Conservation (phyloP, 805 yeast genomes). For the Sugiyamaella smithiae region DNA sequence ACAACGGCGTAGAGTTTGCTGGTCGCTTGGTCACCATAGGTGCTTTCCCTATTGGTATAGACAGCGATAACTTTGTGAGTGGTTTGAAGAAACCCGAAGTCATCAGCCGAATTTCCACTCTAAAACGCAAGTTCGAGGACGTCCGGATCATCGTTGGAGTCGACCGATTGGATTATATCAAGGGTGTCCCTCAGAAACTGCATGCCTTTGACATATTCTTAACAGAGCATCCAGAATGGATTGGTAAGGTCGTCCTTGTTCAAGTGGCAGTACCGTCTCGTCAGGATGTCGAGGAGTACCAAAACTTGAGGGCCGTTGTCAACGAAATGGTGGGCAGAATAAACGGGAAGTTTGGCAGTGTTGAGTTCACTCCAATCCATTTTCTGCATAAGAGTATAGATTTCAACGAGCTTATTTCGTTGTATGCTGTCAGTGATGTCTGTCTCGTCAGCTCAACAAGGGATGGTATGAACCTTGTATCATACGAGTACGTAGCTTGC, state of each 20-base stretch:
- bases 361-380: conserved; percentile 96
- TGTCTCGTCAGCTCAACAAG: conserved; percentile 92
- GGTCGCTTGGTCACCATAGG: conserved; percentile 82
- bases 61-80: conserved; percentile 82
- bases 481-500: conserved; percentile 95
- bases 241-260: conserved; percentile 91
- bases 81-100: conserved; percentile 69
- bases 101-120: conserved; percentile 57
- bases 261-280: conserved; percentile 98
- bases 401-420: conserved; percentile 85
- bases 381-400: conserved; percentile 90
- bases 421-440: conserved; percentile 82
- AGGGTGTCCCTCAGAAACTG: conserved; percentile 96
- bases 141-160: conserved; percentile 92
- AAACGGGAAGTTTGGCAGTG: conserved; percentile 93
- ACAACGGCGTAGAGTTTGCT: conserved; percentile 77
- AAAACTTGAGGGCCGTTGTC: conserved; percentile 85
- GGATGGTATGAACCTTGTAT: conserved; percentile 97
- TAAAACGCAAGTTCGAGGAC: conserved; percentile 66
- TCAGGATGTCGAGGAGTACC: conserved; percentile 98
- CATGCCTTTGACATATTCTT: conserved; percentile 94
- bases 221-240: conserved; percentile 95
- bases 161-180: conserved; percentile 92
- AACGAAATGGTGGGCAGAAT: conserved; percentile 96
- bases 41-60: conserved; percentile 99